These are phyloP conservation scores for Lupinus albus DNA, from an alignment of 306 rosid genomes.

Conservation along the genomic window DNA sequence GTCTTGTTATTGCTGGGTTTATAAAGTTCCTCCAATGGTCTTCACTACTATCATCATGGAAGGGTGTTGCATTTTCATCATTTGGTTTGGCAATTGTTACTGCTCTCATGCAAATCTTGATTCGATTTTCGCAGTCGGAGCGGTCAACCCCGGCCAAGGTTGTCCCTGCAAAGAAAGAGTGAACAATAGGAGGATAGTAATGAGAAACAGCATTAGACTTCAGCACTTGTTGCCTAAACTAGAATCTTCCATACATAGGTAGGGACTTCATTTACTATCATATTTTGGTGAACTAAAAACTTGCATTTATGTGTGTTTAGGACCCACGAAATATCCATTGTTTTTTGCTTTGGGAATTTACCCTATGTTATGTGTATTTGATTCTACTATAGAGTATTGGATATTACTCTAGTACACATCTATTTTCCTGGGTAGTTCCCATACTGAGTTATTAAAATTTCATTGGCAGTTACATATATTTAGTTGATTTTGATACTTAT, in stretches of 20 bases:
- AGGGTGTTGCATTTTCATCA: constrained; percentile 75
- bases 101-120: constrained; percentile 77
- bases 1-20: constrained; percentile 60
- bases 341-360: constrained; percentile 36
- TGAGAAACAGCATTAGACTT: constrained; percentile 58
- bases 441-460: no score
- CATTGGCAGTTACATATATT: not conserved
- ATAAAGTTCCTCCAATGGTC: constrained; percentile 74
- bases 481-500: no score
- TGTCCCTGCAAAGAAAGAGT: constrained; percentile 50
- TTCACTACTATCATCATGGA: constrained; percentile 74
- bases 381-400: constrained; percentile 27
- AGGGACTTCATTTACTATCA: constrained; percentile 29
- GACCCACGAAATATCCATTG: constrained; percentile 30
- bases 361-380: constrained; percentile 8
- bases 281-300: constrained; percentile 34
- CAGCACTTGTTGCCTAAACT: constrained; percentile 23
- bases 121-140: constrained; percentile 85
- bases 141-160: constrained; percentile 78
- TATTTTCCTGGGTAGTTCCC: not conserved
- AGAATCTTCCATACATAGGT: constrained; percentile 20
- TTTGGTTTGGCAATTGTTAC: constrained; percentile 65
- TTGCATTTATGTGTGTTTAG: constrained; percentile 21
- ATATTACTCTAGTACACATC: not conserved
- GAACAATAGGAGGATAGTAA: constrained; percentile 41